Evolutionary conservation across 1,284 basidiomycete species (phyloP), one percentile per base, ranked within the genome.

Genomic region (Butyriboletus appendiculatus): DNA sequence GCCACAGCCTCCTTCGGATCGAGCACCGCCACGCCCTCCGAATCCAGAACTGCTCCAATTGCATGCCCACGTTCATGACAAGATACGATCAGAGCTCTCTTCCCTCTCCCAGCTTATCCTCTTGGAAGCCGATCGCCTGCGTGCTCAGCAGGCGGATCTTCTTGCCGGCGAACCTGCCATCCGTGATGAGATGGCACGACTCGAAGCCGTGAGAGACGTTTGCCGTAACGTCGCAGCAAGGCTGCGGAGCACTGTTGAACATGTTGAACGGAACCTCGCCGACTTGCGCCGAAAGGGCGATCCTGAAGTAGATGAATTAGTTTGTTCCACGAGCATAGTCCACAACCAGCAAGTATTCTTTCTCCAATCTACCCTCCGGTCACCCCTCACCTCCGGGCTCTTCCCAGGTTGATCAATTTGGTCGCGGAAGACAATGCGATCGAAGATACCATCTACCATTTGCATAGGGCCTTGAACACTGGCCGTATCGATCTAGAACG

Each of bases 371-470:
- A 26, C 38, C 14, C 45, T 26, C 16, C 51, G 56, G 54, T 16
- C 50, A 20, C 41, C 35, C 43, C 58, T 68, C 26, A 64, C 56
- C 45, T 45, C 24, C 50, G 38, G n/a, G 20, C 34, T 44, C 24
- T 18, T 46, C 39, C 47, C 67, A 98, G 96, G 72, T 77, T 99
- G 24, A 85, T 98, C 60, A 93, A 97, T 68, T 80, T 99, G 22
- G 88, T 98, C 8, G 95, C 97, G n/a, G 97, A 99, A 71, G 97
- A 99, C 72, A 95, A 96, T 63, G 95, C 96, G 0, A 94, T 99
- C 64, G 95, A 98, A 72, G 97, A 99, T 73, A 96, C 96, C 26
- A 90, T 98, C 56, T 99, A 98, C 74, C 96, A 99, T 70, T 82
- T 99, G 48, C 94, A 96, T 53, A 84, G 96, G 53, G 96, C 95